Conservation (phyloP, 176 grass and related monocot species). For the Avena eriantha region DNA sequence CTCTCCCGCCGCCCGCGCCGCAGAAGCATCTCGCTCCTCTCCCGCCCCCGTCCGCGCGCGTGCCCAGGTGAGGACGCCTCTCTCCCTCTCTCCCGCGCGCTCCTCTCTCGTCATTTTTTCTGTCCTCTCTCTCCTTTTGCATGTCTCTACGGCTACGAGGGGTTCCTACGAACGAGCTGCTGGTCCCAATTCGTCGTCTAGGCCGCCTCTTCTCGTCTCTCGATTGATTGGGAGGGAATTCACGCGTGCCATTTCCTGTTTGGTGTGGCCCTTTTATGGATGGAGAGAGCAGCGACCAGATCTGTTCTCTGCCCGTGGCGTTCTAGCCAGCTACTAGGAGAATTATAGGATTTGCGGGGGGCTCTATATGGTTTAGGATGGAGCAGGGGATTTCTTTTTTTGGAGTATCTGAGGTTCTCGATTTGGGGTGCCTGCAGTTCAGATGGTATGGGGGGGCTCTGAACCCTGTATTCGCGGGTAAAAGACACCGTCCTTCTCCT, state of each 20-base stretch:
- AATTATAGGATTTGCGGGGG: constrained; percentile 20
- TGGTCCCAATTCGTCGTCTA: not conserved
- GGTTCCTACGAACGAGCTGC: not conserved
- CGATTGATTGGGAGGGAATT: constrained; percentile 24
- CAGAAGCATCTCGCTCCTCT: not conserved
- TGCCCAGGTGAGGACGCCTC: constrained; percentile 38
- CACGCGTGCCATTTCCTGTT: not conserved
- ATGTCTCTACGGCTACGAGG: constrained; percentile 3
- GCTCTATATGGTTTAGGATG: not conserved
- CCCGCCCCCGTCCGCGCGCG: not conserved
- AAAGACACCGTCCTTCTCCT: not conserved
- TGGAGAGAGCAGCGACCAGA: constrained; percentile 5
- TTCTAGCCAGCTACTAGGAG: not conserved
- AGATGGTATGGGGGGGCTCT: constrained; percentile 10
- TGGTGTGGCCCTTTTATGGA: not conserved
- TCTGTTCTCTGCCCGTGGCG: constrained; percentile 27
- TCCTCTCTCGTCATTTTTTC: too few species aligned
- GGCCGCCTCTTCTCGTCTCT: not conserved
- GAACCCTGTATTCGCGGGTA: constrained; percentile 21
- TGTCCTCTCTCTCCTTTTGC: not conserved
- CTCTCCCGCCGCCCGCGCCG: not conserved
- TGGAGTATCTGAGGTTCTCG: not conserved
- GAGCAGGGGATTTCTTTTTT: constrained; percentile 26
- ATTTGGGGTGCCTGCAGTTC: constrained; percentile 10
- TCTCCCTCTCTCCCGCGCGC: too few species aligned